Conservation (phyloP, 805 yeast species). For the Teunomyces barrocoloradensis region DNA sequence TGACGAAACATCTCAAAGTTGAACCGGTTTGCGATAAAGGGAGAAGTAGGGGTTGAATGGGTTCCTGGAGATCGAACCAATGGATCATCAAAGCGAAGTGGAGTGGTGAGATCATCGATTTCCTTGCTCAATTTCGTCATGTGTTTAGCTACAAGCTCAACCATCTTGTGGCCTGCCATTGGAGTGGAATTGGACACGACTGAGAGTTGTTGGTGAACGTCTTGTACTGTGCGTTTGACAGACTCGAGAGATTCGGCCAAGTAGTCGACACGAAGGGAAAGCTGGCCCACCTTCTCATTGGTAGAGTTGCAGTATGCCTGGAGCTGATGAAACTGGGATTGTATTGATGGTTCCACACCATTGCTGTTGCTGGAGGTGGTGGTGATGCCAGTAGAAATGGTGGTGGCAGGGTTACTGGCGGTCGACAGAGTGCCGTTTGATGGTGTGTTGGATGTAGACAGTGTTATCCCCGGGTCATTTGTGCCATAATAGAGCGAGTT, state of each 20-base stretch:
- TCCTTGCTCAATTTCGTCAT: constrained; percentile 19
- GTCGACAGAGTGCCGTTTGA: not conserved
- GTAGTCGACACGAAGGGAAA: constrained; percentile 15
- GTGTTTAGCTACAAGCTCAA: constrained; percentile 19
- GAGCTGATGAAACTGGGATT: constrained; percentile 14
- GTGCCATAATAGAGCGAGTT: constrained; percentile 4
- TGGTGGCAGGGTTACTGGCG: constrained; percentile 1
- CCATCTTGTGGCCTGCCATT: constrained; percentile 9
- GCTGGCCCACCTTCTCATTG: constrained; percentile 20
- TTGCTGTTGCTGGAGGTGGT: constrained; percentile 2
- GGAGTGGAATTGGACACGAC: constrained; percentile 8
- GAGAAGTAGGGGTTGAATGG: constrained; percentile 16
- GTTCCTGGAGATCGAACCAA: constrained; percentile 8
- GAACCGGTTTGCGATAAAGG: constrained; percentile 16
- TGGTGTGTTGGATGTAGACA: not conserved
- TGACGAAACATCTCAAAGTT: constrained; percentile 15
- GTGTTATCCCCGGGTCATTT: not conserved
- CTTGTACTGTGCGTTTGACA: constrained; percentile 12
- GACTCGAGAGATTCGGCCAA: constrained; percentile 12
- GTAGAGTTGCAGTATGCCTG: constrained; percentile 16
- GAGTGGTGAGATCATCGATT: constrained; percentile 16
- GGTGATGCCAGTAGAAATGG: not conserved
- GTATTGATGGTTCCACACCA: not conserved
- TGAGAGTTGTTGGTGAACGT: constrained; percentile 12
- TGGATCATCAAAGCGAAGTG: constrained; percentile 2